Conservation (phyloP, 2,329 filamentous ascomycete species). For the Herpotrichia juniperi region DNA sequence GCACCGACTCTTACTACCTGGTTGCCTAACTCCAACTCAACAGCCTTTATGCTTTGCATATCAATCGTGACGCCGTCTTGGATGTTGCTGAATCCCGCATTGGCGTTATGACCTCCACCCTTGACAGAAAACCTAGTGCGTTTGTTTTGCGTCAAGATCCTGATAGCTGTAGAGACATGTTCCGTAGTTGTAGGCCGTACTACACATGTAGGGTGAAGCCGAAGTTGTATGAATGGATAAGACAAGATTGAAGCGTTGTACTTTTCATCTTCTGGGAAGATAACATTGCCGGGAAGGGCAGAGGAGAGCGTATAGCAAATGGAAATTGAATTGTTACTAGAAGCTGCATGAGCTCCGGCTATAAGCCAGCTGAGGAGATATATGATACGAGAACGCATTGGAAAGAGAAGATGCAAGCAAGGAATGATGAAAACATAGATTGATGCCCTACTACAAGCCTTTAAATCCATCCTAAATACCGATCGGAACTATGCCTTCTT, state of each 20-base stretch:
- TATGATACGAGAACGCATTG: too few relatives aligned
- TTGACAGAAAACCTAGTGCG: slow-evolving; percentile 30
- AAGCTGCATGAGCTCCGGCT: too few relatives aligned
- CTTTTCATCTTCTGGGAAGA: slow-evolving; percentile 19
- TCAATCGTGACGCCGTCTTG: slow-evolving; percentile 35
- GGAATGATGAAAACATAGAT: too few relatives aligned
- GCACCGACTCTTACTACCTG: background rate
- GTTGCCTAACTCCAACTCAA: slow-evolving; percentile 1
- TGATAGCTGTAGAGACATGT: slow-evolving; percentile 30
- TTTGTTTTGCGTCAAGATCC: slow-evolving; percentile 27
- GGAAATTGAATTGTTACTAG: too few relatives aligned
- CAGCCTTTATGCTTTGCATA: slow-evolving; percentile 27
- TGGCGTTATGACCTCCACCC: slow-evolving; percentile 22
- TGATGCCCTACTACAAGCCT: too few relatives aligned
- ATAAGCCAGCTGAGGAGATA: too few relatives aligned
- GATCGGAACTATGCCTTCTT: too few relatives aligned
- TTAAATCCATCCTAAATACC: too few relatives aligned
- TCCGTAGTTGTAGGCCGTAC: slow-evolving; percentile 28
- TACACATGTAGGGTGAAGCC: slow-evolving; percentile 31
- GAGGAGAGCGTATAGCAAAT: too few relatives aligned
- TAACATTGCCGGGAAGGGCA: slow-evolving; percentile 12
- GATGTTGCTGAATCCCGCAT: slow-evolving; percentile 1
- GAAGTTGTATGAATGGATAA: slow-evolving; percentile 27
- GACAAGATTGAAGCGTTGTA: slow-evolving; percentile 31
- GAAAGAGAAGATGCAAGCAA: too few relatives aligned